Evolutionary conservation across 2,329 filamentous ascomycete species (phyloP), one percentile per base, ranked within the genome.

Genomic region (Hypomyces perniciosus): DNA sequence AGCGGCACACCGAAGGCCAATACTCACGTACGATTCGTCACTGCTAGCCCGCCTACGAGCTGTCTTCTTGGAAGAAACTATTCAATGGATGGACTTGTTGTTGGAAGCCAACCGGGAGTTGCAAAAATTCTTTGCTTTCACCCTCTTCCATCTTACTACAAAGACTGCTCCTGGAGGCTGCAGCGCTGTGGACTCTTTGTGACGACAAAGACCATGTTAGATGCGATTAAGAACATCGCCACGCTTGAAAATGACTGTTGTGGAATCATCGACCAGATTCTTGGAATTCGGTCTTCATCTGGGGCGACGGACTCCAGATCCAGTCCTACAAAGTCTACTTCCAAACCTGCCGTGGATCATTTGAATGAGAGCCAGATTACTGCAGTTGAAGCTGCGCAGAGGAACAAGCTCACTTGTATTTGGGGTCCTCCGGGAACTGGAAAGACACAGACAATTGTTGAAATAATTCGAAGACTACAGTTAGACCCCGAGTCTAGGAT

Each of bases 341-440:
- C 6, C 4, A 6, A 12, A 20, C 29, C 34, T 26, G 27, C n/a
- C 20, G 41, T 13, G 3, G 50, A 52, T 31, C 29, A 33, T 4
- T 9, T 61, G 26, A 61, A 60, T 3, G 26, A 38, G 0, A 59
- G 57, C 12, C 59, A 61, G 13, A 59, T 42, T 9, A 7, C 37
- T 1, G 59, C 59, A 2, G 51, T 60, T 1, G 26, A 46, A 1
- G 13, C 56, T 4, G 35, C 69, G 3, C 53, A 71, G 30, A 58
- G 41, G 1, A 55, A 62, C 43, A 57, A 61, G 4, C 54, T 74
- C 3, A 67, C 67, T 2, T 72, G 68, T 41, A 60, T 74, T 3
- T 74, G 72, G 71, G 72, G 71, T 0, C 70, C 72, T 9, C 72
- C 72, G 1, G 73, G 72, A 4, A 74, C 72, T 1, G 71, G 71